These are phyloP conservation scores for Aspergillus japonicus DNA, from an alignment of 2,329 filamentous ascomycete species.

Conservation along the genomic window DNA sequence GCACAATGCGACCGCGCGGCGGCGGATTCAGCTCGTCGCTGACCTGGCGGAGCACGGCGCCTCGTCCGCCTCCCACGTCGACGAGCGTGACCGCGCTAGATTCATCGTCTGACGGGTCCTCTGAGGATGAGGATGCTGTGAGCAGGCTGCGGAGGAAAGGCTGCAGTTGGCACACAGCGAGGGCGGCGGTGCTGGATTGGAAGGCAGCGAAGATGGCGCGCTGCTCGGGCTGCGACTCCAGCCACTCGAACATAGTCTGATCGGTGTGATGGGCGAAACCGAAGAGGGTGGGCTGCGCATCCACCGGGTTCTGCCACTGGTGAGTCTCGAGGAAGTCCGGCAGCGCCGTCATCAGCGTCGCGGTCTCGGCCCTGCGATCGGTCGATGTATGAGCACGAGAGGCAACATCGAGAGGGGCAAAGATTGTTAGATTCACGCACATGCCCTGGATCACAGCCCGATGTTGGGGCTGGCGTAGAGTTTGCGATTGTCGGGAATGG, in stretches of 20 bases:
- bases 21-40: neutral
- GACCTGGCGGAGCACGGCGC: neutral
- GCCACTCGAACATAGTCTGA: conserved; percentile 3
- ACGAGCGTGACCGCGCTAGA: neutral
- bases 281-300: neutral
- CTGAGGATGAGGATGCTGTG: accelerated
- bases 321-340: neutral
- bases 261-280: neutral
- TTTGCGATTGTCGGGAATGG: neutral
- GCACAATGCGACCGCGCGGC: neutral
- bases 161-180: neutral
- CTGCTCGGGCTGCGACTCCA: conserved; percentile 1
- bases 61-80: neutral
- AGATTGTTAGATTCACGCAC: neutral
- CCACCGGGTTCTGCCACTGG: neutral
- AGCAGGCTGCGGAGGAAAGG: neutral
- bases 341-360: neutral
- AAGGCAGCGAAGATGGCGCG: neutral
- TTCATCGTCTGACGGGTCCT: too few species aligned
- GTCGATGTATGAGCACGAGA: too few species aligned
- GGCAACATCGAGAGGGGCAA: too few species aligned
- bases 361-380: neutral
- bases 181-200: neutral
- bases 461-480: neutral
- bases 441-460: conserved; percentile 1